Evolutionary conservation across 2,329 filamentous ascomycete genomes (phyloP).

Genomic region (Colletotrichum magnum): DNA sequence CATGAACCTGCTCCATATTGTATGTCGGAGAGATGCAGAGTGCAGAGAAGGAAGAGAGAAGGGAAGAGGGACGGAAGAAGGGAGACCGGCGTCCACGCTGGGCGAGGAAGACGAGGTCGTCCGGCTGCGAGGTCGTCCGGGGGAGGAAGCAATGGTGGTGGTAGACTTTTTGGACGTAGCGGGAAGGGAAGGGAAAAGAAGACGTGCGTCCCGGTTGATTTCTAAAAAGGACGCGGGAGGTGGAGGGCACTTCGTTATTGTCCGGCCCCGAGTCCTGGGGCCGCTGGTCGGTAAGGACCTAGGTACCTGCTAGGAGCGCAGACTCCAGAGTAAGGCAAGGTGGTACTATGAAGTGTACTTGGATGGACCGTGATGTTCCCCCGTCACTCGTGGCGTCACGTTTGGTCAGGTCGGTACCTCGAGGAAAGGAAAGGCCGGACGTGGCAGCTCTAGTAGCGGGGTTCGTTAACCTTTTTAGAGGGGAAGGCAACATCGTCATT

Average conservation of each 20-base stretch:
- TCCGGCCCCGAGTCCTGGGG: constrained; percentile 10
- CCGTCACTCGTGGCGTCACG: too few species aligned
- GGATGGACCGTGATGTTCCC: too few species aligned
- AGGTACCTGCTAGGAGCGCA: background rate
- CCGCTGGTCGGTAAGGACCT: constrained; percentile 26
- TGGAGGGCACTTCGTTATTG: constrained; percentile 35
- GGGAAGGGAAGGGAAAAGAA: constrained; percentile 16
- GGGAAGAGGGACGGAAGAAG: background rate
- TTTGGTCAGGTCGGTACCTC: background rate
- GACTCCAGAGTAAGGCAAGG: background rate
- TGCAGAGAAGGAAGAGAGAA: background rate
- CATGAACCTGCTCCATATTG: constrained; percentile 84
- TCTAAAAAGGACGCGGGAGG: constrained; percentile 35
- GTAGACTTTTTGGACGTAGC: constrained; percentile 1
- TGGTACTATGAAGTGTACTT: background rate
- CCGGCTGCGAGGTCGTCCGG: constrained; percentile 7
- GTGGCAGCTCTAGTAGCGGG: constrained; percentile 39
- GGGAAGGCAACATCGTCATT: constrained; percentile 35
- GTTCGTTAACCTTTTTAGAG: constrained; percentile 41
- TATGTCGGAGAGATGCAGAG: constrained; percentile 40
- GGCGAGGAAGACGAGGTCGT: constrained; percentile 21
- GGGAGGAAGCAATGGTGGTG: constrained; percentile 1
- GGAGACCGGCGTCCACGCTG: constrained; percentile 18
- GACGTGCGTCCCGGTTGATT: constrained; percentile 27
- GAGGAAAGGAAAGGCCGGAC: constrained; percentile 35